Evolutionary conservation across 331 rosid genomes (phyloP), one percentile per base, ranked within the genome.

Genomic region (Saraca asoca): DNA sequence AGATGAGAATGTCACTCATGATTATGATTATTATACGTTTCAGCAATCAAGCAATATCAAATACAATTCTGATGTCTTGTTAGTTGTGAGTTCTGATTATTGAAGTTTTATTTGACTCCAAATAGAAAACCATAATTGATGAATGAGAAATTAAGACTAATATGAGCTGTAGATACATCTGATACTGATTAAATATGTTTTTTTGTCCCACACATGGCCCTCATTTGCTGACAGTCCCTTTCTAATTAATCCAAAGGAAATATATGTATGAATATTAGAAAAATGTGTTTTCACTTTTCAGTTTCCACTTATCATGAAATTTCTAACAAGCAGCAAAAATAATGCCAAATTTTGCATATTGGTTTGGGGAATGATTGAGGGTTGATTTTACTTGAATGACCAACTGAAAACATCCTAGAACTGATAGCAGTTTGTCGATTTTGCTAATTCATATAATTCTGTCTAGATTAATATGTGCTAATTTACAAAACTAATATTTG

Each of bases 1-100:
- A 39, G 11, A 39, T 94, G 74, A 81, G 67, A 51, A 70, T 29
- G 18, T 64, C 52, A 6, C 38, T 20, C 64, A 17, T 62, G 45
- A 49, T 60, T 24, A 24, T 24, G 31, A 24, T 70, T 58, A 46
- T 29, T 20, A 38, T 42, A 56, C 19, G 14, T 20, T 60, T 63
- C 17, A 19, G 31, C 63, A 65, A 66, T 54, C 35, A 66, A 29
- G 35, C 44, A 54, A 37, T 49, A 5, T 35, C 13, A 24, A 56
- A 55, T 49, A 56, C 73, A 20, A 57, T 68, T 34, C 18, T 5
- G 18, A 39, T 53, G 58, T 42, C 46, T 29, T 5, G 5, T 46
- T 42, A 58, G 58, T 15, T 60, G 39, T 60, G 13, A 29, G 35
- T 44, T 43, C 42, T 64, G 53, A 64, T 42, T 8, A 46, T 66